Evolutionary conservation across 2,329 filamentous ascomycete species (phyloP), one percentile per base, ranked within the genome.

Genomic region (Lachnellula subtilissima): DNA sequence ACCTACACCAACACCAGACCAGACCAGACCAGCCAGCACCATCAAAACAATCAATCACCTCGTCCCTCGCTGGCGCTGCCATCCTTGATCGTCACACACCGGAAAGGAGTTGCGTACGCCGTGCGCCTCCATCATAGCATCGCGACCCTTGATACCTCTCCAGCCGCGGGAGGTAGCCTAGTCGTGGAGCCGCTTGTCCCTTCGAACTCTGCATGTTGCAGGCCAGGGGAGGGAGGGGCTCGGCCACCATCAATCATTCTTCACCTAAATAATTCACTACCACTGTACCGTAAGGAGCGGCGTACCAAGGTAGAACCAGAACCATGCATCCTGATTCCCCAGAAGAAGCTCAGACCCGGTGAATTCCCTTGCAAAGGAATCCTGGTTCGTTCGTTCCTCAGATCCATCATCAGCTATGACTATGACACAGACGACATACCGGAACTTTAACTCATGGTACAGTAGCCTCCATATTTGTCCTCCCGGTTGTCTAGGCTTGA

Each of bases 381-480:
- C 62, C 61, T 57, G 63, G 63, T 47, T 61, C 54, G 58, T 61
- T 64, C 19, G 40, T 22, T 17, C 62, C 62, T 63, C 62, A 60
- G 59, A 61, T 64, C 64, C 64, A 63, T 62, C 62, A 62, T 57
- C 63, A 66, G 58, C 64, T 61, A 65, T 69, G 66, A 69, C 64
- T 61, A 65, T 69, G 66, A 69, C 67, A 70, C 66, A 67, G 64
- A 70, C 65, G 61, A 68, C 65, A 67, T 68, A 65, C 65, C 65
- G 62, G 56, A 65, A 66, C 60, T 63, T 61, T 58, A 58, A 42
- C 59, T 63, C 65, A 66, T 65, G 63, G 66, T 63, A 62, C 25
- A 32, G 45, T 47, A 25, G 19, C 56, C 53, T 66, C 59, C 60
- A 67, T 66, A 64, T 64, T 65, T 67, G 64, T 64, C 58, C 59